phyloP scores from a whole-genome alignment of 163 green algal genomes.

The Chlamydomonas reinhardtii region DNA sequence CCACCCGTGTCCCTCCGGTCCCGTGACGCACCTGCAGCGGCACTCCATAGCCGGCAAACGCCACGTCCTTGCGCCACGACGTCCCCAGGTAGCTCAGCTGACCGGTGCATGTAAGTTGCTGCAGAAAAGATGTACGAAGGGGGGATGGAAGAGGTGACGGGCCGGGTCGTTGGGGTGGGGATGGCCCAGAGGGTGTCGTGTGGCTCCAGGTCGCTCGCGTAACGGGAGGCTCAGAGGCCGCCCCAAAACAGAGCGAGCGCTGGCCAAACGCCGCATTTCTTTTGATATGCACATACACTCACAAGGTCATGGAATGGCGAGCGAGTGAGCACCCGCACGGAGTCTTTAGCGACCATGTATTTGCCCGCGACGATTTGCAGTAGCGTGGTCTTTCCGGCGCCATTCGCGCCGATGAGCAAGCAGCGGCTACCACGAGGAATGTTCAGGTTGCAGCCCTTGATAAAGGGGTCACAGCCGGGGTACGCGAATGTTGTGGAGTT shows the following conservation, averaged over 20 bases:
- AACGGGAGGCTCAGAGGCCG: too few relatives aligned
- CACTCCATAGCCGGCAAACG: conserved; percentile 88
- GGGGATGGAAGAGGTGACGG: not conserved
- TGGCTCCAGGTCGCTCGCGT: too few relatives aligned
- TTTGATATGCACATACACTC: conserved; percentile 6
- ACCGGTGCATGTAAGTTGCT: conserved; percentile 85
- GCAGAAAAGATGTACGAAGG: not conserved
- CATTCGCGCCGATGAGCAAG: conserved; percentile 96
- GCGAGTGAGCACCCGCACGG: conserved; percentile 86
- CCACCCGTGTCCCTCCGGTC: too few relatives aligned
- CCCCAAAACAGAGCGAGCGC: too few relatives aligned
- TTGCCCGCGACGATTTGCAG: conserved; percentile 95
- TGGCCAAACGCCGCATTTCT: too few relatives aligned
- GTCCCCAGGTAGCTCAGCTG: conserved; percentile 91
- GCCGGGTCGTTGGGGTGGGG: too few relatives aligned
- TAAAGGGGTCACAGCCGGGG: conserved; percentile 59
- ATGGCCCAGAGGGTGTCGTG: too few relatives aligned
- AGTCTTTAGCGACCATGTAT: conserved; percentile 90
- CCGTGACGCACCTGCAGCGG: conserved; percentile 70
- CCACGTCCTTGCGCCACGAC: conserved; percentile 94
- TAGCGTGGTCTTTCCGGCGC: conserved; percentile 97
- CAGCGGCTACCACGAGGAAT: conserved; percentile 86
- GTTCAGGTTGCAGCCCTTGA: conserved; percentile 73
- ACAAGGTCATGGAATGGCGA: conserved; percentile 95
- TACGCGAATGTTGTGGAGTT: conserved; percentile 44